These are phyloP conservation scores for Magnolia kwangsiensis DNA, from an alignment of 164 flowering plant species.

Conservation along the genomic window DNA sequence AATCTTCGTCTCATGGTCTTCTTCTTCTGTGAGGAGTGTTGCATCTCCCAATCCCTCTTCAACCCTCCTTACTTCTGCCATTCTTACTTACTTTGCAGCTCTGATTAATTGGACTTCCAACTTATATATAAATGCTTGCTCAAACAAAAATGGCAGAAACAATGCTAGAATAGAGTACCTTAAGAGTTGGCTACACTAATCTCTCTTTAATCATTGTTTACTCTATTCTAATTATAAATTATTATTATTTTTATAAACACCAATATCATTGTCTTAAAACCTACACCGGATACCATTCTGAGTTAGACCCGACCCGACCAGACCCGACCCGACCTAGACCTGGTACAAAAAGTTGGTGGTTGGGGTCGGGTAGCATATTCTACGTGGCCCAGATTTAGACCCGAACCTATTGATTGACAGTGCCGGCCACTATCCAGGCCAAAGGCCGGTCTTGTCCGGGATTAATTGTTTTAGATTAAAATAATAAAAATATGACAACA, in stretches of 20 bases:
- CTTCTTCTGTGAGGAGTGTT: neutral
- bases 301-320: neutral
- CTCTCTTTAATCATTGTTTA: too few species aligned
- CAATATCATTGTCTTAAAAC: neutral
- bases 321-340: neutral
- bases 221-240: too few species aligned
- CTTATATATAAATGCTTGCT: too few species aligned
- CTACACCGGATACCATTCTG: neutral
- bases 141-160: too few species aligned
- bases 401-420: neutral
- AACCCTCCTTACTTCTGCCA: constrained; percentile 26
- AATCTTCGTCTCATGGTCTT: neutral
- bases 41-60: constrained; percentile 36
- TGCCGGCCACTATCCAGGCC: neutral
- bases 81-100: neutral
- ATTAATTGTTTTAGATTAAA: neutral
- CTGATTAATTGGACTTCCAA: too few species aligned
- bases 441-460: neutral
- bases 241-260: too few species aligned
- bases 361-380: too few species aligned
- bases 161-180: too few species aligned
- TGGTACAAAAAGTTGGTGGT: too few species aligned
- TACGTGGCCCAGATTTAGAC: neutral
- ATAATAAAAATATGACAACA: neutral
- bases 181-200: too few species aligned